Evolutionary conservation across 495 filamentous ascomycete genomes (phyloP), one percentile per base, ranked within the genome.

Genomic region (Penicillium lagena): DNA sequence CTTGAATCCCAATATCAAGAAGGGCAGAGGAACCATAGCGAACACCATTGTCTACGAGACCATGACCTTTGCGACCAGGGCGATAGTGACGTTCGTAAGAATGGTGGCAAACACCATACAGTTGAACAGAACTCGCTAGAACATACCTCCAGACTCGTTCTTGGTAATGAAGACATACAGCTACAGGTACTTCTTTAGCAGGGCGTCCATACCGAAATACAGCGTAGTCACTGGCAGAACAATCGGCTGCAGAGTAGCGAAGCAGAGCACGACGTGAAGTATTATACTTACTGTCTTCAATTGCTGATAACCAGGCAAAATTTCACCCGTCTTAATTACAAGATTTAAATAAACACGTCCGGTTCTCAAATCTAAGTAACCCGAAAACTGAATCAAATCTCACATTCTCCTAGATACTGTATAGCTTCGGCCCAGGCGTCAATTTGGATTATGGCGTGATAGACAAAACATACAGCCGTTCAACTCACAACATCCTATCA

Each of bases 91-190:
- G 54, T 95, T 91, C 42, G 88, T 75, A 12, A 97, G 69, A 12
- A 95, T 78, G 7, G 83, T 75, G 12, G 80, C 89, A 57, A 96
- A 90, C 31, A 99, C 59, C 61, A 96, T 70, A 15, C 93, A 89
- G 60, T 99, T 97, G 78, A 87, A 93, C 29, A 97, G 51, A 2
- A 89, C 63, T 33, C 88, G 81, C 93, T 94, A 99, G 66, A 86
- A 95, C 56, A 83, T 79, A n/a, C 94, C 93, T 15, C 89, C 90
- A 6, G 88, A 95, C 63, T 99, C 93, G 34, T 84, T 91, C 65
- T 96, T 98, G 17, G 93, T 99, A 45, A 96, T 76, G 45, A 96
- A 95, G 49, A 97, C 82, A 64, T 98, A 96, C 61, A 97, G 70
- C 35, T 97, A 67, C 29, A 96, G 68, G 62, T 99, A 99, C 62